Base-by-base conservation (phyloP, 192 early-diverging fungal genomes). In the Gonapodya sp. region DNA sequence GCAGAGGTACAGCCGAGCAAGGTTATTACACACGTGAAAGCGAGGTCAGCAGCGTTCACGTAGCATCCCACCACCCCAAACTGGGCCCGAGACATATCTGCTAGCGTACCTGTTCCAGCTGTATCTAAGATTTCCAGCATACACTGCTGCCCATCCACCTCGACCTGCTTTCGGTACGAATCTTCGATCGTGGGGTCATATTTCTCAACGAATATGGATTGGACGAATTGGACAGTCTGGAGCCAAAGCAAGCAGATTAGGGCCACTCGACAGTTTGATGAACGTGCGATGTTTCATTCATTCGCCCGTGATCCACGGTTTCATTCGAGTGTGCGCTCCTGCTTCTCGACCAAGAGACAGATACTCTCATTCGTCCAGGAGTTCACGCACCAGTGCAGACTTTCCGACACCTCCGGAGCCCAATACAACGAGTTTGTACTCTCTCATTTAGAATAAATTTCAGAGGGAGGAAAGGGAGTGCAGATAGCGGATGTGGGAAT, bases 141-240 rank as follows among this genome's bases (percentile, higher is more conserved):
- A 80, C 95, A 97, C 84, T 97, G 95, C 83, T 94, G 90, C 24
- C 92, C 92, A 82, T 88, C 87, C 80, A 94, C 91, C 75, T 90
- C 90, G 79, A 99, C 91, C 80, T 91, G 91, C 86, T 97, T 97
- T 30, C 88, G 94, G 84, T 95, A 93, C 33, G 94, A 94, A 83
- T 93, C 95, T 85, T 95, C 96, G 80, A 99, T 96, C 18, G 97
- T 99, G n/a, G 97, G 97, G 81, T 96, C 95, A 83, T 99, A 98
- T 73, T 91, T 92, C 73, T 96, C 95, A 35, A 91, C 93, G 86
- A 95, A 98, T 74, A 95, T 93, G 81, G 93, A 92, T 75, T 96
- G 94, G 35, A 95, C 92, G 84, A 97, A 99, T 86, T 97, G 94
- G 81, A 95, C 92, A 34, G 94, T 95, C 73, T 64, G 46, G 46